These are phyloP conservation scores for Diplotaxis tenuifolia DNA, from an alignment of 345 rosid species.

Conservation along the genomic window DNA sequence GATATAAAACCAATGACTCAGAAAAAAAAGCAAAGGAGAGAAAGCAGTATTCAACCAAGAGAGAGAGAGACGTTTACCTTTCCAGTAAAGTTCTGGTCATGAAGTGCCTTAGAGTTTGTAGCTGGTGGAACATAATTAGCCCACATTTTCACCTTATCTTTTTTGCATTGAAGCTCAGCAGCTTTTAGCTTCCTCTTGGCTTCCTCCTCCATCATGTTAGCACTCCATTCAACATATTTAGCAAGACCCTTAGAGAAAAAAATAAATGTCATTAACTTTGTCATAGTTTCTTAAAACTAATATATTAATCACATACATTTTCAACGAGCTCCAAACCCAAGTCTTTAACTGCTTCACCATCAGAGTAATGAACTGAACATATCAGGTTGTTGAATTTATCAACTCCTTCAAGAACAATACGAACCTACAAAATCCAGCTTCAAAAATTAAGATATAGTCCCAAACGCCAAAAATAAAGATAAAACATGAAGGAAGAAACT, in stretches of 20 bases:
- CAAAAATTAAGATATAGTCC: not conserved
- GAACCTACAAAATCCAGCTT: not conserved
- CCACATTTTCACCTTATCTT: not conserved
- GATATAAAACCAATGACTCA: not conserved
- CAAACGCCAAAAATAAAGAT: not conserved
- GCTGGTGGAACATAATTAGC: not conserved
- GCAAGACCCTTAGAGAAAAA: not conserved
- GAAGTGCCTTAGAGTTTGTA: not conserved
- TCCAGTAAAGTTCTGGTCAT: not conserved
- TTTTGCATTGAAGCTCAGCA: not conserved
- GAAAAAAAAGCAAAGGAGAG: not conserved
- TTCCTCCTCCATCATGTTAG: not conserved
- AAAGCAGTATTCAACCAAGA: not conserved
- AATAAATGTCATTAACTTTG: not conserved
- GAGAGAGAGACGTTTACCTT: not conserved
- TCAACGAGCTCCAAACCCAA: not conserved
- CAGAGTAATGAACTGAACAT: not conserved
- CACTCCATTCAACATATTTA: not conserved
- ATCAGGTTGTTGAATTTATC: not conserved
- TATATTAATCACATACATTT: not conserved
- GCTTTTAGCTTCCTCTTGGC: not conserved
- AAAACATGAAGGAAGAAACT: not conserved
- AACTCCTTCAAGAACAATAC: not conserved
- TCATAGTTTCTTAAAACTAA: no score
- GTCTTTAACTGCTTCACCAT: not conserved